A percentile compares a stretch with the other conserved stretches of the same genome.
phyloP scores from a whole-genome alignment of 495 filamentous ascomycete genomes.

The Apodospora peruviana region DNA sequence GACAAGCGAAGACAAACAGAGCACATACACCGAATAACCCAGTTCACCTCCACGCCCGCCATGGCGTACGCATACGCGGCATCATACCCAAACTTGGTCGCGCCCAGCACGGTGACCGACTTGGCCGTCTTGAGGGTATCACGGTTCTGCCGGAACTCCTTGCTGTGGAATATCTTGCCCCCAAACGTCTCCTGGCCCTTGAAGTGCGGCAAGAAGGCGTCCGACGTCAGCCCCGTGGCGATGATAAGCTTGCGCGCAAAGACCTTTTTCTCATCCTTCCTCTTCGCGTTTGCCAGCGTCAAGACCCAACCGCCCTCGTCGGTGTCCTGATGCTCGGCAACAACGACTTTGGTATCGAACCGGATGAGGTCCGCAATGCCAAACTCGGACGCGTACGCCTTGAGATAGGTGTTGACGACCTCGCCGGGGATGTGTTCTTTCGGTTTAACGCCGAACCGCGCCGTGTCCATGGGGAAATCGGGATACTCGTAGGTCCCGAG shows the following conservation, averaged over 20 bases:
- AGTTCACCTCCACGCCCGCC: slow-evolving; percentile 58
- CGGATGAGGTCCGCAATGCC: slow-evolving; percentile 48
- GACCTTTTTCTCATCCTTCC: slow-evolving; percentile 6
- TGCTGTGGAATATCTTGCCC: slow-evolving; percentile 56
- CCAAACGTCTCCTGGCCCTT: slow-evolving; percentile 26
- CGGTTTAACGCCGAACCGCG: slow-evolving; percentile 48
- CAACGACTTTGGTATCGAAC: slow-evolving; percentile 45
- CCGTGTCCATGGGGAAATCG: slow-evolving; percentile 62
- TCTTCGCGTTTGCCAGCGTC: slow-evolving; percentile 14
- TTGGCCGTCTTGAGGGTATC: slow-evolving; percentile 24
- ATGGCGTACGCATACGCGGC: slow-evolving; percentile 61
- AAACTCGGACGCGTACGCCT: slow-evolving; percentile 52
- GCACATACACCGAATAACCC: slow-evolving; percentile 59
- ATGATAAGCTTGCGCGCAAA: slow-evolving; percentile 19
- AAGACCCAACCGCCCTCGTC: slow-evolving; percentile 29
- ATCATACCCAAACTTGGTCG: slow-evolving; percentile 69
- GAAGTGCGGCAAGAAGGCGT: slow-evolving; percentile 27
- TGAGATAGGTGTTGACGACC: slow-evolving; percentile 58
- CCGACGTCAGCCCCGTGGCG: slow-evolving; percentile 24
- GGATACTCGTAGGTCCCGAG: slow-evolving; percentile 61
- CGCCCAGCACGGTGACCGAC: slow-evolving; percentile 56
- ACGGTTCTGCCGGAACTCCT: slow-evolving; percentile 38
- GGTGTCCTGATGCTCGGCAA: slow-evolving; percentile 38
- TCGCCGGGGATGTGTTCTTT: slow-evolving; percentile 63
- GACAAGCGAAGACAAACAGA: background rate